A percentile compares a stretch with the other conserved stretches of the same genome.
Conservation (phyloP, 2,329 filamentous ascomycete genomes). For the Cordyceps pruinosa region DNA sequence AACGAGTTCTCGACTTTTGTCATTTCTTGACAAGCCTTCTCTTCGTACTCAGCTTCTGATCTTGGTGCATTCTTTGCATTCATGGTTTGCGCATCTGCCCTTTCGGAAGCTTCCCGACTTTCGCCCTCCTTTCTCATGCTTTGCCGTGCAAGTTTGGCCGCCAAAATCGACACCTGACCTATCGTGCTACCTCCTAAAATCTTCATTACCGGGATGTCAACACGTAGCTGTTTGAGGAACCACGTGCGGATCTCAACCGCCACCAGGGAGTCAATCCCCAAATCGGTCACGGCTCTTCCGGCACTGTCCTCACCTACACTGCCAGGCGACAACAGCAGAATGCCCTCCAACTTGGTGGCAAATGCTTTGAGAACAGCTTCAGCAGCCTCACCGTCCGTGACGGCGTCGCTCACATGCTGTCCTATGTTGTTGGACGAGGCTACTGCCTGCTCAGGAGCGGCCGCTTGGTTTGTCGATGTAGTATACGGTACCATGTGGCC, state of each 20-base stretch:
- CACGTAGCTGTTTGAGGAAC: slow-evolving; percentile 37
- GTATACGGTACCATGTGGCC: background rate
- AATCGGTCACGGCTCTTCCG: slow-evolving; percentile 12
- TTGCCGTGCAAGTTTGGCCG: background rate
- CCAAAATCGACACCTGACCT: background rate
- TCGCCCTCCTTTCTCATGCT: background rate
- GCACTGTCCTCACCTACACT: background rate
- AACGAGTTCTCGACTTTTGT: no score
- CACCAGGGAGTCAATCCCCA: slow-evolving; percentile 25
- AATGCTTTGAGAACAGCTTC: background rate
- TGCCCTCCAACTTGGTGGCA: background rate
- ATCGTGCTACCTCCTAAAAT: slow-evolving; percentile 21
- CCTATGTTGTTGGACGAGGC: background rate
- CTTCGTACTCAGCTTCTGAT: background rate
- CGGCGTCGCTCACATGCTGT: background rate
- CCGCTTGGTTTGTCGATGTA: background rate
- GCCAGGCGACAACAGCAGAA: background rate
- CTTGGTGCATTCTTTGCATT: background rate
- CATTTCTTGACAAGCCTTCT: no score
- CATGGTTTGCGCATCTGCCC: no score
- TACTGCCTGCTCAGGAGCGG: background rate
- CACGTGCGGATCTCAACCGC: slow-evolving; percentile 36
- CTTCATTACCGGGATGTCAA: slow-evolving; percentile 40
- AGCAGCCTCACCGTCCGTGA: background rate
- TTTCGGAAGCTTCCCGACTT: background rate